Conservation (phyloP, 179 eudicot genomes). For the Sideroxylon spinosum region DNA sequence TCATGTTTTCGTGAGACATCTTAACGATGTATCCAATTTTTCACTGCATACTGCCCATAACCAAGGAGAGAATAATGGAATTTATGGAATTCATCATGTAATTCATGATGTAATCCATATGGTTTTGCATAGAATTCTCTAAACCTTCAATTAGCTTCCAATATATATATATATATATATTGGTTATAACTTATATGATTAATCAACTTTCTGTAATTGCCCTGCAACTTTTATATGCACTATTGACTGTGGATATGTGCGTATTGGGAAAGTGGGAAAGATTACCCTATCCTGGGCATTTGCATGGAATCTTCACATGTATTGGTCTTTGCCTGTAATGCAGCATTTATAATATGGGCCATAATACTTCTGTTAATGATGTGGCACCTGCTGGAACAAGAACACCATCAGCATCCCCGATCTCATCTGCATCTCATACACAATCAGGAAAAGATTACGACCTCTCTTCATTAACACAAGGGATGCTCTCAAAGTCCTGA, state of each 20-base stretch:
- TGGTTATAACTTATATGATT: background rate
- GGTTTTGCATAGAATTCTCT: background rate
- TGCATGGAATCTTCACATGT: background rate
- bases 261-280: background rate
- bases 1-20: too few relatives aligned
- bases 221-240: background rate
- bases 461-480: constrained; percentile 88
- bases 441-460: constrained; percentile 65
- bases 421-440: constrained; percentile 34
- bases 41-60: background rate
- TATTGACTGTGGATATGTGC: background rate
- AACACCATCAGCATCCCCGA: constrained; percentile 35
- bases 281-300: background rate
- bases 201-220: background rate
- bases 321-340: constrained; percentile 6
- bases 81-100: background rate
- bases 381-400: constrained; percentile 34
- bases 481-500: constrained; percentile 67
- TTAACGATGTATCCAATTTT: background rate
- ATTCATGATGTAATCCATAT: background rate
- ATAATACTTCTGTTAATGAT: constrained; percentile 49
- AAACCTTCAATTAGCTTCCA: background rate
- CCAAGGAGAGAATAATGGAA: background rate
- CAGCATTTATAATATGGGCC: constrained; percentile 54
- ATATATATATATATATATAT: background rate